Evolutionary conservation across 2,329 filamentous ascomycete genomes (phyloP).

Genomic region (Fusarium equiseti): DNA sequence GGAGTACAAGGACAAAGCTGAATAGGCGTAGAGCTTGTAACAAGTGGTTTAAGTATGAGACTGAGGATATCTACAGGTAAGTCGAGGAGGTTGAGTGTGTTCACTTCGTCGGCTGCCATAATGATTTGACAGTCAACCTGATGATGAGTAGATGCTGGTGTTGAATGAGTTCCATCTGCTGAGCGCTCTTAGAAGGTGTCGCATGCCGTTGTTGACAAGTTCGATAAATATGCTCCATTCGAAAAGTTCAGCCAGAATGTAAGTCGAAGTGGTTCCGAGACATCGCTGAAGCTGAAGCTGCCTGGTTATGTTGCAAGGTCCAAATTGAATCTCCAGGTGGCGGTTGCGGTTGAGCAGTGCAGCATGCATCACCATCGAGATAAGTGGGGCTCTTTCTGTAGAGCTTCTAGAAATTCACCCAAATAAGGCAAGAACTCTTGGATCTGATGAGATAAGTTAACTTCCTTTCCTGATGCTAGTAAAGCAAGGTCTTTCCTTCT

Average conservation of each 20-base stretch:
- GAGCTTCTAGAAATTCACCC: conserved; percentile 6
- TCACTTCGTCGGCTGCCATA: conserved; percentile 24
- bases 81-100: conserved; percentile 50
- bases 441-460: neutral
- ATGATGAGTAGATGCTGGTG: neutral
- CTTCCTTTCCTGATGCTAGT: neutral
- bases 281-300: conserved; percentile 7
- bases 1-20: conserved; percentile 48
- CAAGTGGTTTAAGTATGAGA: conserved; percentile 49
- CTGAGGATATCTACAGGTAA: conserved; percentile 52
- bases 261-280: neutral
- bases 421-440: neutral
- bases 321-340: conserved; percentile 12
- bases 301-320: neutral
- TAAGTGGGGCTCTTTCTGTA: conserved; percentile 12
- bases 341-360: conserved; percentile 10
- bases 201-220: conserved; percentile 9
- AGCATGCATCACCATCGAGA: conserved; percentile 1
- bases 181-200: neutral
- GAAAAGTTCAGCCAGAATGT: neutral
- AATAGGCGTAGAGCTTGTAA: conserved; percentile 44
- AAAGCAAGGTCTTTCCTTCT: neutral
- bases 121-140: neutral
- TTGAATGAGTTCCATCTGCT: neutral
- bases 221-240: neutral